Evolutionary conservation across 2,329 filamentous ascomycete species (phyloP).

Genomic region (Thielaviopsis populi): DNA sequence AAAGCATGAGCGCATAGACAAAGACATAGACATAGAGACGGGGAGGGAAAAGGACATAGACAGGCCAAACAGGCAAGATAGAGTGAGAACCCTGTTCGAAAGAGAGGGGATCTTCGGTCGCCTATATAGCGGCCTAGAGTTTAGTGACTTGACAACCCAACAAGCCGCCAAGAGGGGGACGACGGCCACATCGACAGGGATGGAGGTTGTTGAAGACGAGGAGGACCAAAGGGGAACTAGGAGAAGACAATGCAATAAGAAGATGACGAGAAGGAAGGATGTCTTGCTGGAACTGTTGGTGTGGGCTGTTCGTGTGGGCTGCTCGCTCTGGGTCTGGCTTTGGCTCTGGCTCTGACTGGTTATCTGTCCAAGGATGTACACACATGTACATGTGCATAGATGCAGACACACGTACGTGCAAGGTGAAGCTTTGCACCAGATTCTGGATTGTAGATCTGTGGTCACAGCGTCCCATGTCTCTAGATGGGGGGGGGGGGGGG

Average conservation of each 20-base stretch:
- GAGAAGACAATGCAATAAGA: not conserved
- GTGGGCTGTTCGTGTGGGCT: too few relatives aligned
- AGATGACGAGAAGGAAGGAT: not conserved
- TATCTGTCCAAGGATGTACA: too few relatives aligned
- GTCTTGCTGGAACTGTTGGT: not conserved
- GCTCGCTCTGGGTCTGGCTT: too few relatives aligned
- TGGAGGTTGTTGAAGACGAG: not conserved
- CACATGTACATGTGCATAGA: not conserved
- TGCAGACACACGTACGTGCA: not conserved
- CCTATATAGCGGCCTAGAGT: conserved; percentile 1
- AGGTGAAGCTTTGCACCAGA: not conserved
- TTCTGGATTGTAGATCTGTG: not conserved
- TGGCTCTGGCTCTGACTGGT: too few relatives aligned
- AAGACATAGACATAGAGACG: not conserved
- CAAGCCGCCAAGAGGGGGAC: not conserved
- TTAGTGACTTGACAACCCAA: not conserved
- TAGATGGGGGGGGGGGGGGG: too few relatives aligned
- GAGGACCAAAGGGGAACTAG: not conserved
- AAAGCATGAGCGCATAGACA: not conserved
- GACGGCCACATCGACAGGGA: not conserved
- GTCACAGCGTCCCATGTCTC: not conserved
- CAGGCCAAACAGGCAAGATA: not conserved
- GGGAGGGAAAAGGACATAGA: not conserved
- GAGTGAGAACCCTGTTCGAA: not conserved
- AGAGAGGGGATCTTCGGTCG: conserved; percentile 5